Conservation (phyloP, 768 basidiomycete species). For the Austroboletus festivus region DNA sequence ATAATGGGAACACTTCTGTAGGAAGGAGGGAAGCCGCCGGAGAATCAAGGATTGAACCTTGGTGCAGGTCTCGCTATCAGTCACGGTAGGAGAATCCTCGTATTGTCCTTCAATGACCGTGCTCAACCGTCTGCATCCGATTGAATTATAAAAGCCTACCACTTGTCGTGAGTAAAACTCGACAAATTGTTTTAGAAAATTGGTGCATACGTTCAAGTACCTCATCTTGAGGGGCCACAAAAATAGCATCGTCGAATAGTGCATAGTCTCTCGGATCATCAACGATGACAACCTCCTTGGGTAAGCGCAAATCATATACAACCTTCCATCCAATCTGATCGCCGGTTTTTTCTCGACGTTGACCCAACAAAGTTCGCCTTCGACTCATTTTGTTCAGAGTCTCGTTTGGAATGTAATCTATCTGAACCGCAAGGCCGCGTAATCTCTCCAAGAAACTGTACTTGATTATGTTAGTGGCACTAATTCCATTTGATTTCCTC, state of each 20-base stretch:
- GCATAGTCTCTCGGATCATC: conserved; percentile 79
- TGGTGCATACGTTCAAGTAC: conserved; percentile 67
- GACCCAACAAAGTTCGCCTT: conserved; percentile 52
- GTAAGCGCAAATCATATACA: conserved; percentile 40
- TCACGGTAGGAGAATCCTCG: conserved; percentile 47
- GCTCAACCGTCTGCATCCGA: conserved; percentile 73
- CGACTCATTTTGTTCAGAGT: conserved; percentile 49
- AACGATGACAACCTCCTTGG: conserved; percentile 71
- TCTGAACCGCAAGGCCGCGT: conserved; percentile 74
- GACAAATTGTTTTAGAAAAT: neutral
- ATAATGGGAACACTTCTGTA: conserved; percentile 75
- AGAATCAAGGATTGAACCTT: conserved; percentile 58
- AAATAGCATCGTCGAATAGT: conserved; percentile 67
- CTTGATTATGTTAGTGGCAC: neutral
- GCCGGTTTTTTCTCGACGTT: conserved; percentile 42
- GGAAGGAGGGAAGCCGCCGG: conserved; percentile 80
- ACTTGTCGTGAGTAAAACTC: neutral
- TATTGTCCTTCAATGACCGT: conserved; percentile 71
- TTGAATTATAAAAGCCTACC: conserved; percentile 62
- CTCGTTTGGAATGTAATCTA: conserved; percentile 43
- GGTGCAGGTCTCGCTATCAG: conserved; percentile 39
- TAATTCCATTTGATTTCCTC: neutral
- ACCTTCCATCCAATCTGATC: conserved; percentile 31
- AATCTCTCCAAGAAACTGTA: conserved; percentile 74
- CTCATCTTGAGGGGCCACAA: conserved; percentile 76